Percentiles rank a stretch among this genome's conserved stretches.
phyloP scores from a whole-genome alignment of 768 basidiomycete species.

The Termitomyces sp. region DNA sequence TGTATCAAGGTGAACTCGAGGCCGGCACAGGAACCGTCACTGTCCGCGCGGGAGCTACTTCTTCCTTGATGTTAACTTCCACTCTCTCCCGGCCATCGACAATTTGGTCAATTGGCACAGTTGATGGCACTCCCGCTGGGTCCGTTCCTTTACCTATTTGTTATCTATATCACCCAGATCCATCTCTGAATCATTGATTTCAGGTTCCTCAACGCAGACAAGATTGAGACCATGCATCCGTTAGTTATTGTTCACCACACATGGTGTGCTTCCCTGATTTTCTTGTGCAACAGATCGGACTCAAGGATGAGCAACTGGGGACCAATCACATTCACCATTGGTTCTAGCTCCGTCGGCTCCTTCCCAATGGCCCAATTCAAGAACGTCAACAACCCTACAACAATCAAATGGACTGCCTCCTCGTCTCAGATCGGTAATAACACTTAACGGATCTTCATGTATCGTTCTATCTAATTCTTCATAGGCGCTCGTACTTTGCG shows the following conservation, averaged over 20 bases:
- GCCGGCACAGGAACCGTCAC: conserved; percentile 38
- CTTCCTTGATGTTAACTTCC: conserved; percentile 27
- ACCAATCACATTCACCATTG: conserved; percentile 42
- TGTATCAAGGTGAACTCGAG: conserved; percentile 44
- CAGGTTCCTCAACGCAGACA: conserved; percentile 46
- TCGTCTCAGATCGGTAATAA: conserved; percentile 37
- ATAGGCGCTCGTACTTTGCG: conserved; percentile 41
- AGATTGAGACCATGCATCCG: conserved; percentile 48
- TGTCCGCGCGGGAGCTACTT: conserved; percentile 36
- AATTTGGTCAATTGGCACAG: conserved; percentile 44
- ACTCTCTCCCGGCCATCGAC: conserved; percentile 29
- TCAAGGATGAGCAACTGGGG: conserved; percentile 43
- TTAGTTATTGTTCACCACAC: conserved; percentile 16
- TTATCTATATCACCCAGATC: no score
- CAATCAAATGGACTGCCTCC: conserved; percentile 36
- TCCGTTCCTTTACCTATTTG: conserved; percentile 5
- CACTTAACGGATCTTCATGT: background rate
- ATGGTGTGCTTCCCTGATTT: background rate
- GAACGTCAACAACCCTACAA: conserved; percentile 39
- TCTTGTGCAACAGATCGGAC: conserved; percentile 27
- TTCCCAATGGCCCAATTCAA: conserved; percentile 53
- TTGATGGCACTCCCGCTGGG: conserved; percentile 44
- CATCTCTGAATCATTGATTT: background rate
- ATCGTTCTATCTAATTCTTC: background rate
- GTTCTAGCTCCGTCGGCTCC: conserved; percentile 31